Evolutionary conservation across 306 rosid genomes (phyloP), one percentile per base, ranked within the genome.

Genomic region (Prunus armeniaca): DNA sequence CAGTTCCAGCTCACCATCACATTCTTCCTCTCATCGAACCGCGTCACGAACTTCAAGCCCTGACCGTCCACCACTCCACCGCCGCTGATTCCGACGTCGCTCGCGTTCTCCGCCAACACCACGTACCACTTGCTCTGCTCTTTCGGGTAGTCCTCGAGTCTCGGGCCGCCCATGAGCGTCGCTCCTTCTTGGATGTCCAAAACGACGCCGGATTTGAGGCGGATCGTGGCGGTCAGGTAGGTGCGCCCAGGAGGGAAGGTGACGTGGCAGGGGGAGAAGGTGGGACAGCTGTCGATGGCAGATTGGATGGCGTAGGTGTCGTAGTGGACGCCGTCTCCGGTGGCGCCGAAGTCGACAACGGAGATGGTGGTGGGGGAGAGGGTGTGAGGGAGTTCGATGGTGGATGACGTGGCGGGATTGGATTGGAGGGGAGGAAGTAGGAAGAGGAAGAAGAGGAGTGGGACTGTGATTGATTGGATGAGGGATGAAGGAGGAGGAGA

Each of bases 51-150:
- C 38, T 77, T 74, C 90, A 55, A 50, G 18, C 97, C 95, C 75
- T 94, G 97, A 1, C 98, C 98, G n/a, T 89, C 97, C 76, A 91
- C 85, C 71, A 83, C 88, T 3, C 98, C 97, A n/a, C 98, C 97
- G 71, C 98, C 97, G 19, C 70, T 64, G 75, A 93, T 91, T 67
- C 91, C 98, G 3, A 93, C 98, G 28, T 83, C 86, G 63, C 79
- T 84, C 71, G 89, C 92, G 72, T 91, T 88, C 92, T 88, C 98
- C 78, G 97, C 98, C 88, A 87, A 7, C 76, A 91, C 92, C 74
- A 86, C 93, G 78, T 89, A 93, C 98, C 98, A 93, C 69, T 88
- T 72, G 76, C 47, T 77, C 51, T 83, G 75, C 3, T 90, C 96
- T 78, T 41, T 10, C 34, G 93, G 98, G 78, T 87, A 93, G 81